Percentiles rank a stretch among this genome's conserved stretches.
phyloP scores from a whole-genome alignment of 225 moss, liverwort and hornwort species.

The Physcomitrium patens region DNA sequence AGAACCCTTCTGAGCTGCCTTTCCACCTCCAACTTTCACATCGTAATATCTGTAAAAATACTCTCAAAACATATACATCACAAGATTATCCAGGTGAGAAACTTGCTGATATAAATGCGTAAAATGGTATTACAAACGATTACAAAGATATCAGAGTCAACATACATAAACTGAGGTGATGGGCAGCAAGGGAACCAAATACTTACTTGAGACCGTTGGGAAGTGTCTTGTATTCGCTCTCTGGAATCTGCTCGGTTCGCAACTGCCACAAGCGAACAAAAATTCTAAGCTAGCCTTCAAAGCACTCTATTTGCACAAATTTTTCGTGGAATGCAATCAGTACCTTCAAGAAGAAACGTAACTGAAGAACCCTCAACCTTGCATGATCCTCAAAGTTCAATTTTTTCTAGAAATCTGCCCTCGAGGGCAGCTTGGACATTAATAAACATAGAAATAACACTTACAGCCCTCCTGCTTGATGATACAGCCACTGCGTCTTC shows the following conservation, averaged over 20 bases:
- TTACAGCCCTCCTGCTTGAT: conserved; percentile 66
- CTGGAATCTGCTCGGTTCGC: conserved; percentile 75
- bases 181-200: conserved; percentile 32
- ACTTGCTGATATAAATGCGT: conserved; percentile 9
- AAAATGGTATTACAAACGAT: conserved; percentile 8
- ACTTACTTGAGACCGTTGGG: conserved; percentile 60
- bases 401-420: background rate
- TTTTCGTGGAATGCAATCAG: background rate
- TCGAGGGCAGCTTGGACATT: background rate
- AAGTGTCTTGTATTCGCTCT: conserved; percentile 81
- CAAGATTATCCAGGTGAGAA: conserved; percentile 20
- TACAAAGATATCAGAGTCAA: conserved; percentile 22
- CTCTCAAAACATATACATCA: conserved; percentile 30
- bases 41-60: conserved; percentile 79
- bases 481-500: conserved; percentile 56
- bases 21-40: conserved; percentile 85
- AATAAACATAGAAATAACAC: conserved; percentile 21
- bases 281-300: conserved; percentile 6
- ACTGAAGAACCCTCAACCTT: background rate
- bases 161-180: conserved; percentile 21
- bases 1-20: conserved; percentile 69
- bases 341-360: background rate
- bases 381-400: background rate
- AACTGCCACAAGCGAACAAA: conserved; percentile 55
- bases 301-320: conserved; percentile 12